phyloP scores from a whole-genome alignment of 129 eudicot genomes.

The Pseudognaphalium luteoalbum region DNA sequence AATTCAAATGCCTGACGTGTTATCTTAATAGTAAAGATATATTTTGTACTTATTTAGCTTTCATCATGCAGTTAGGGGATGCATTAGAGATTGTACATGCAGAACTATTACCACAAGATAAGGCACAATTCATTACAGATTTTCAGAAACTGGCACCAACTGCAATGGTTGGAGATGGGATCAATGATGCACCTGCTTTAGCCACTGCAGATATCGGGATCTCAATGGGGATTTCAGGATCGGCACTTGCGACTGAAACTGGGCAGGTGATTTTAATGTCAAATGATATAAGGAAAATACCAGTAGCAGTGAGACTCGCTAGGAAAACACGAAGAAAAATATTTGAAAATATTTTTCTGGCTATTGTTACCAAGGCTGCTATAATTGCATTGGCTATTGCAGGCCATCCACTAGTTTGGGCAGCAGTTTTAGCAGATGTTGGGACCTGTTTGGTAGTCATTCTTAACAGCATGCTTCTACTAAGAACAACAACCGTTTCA shows the following conservation, averaged over 20 bases:
- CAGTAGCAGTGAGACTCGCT: conserved; percentile 57
- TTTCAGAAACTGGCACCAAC: conserved; percentile 57
- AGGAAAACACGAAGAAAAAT: conserved; percentile 53
- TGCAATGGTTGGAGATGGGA: conserved; percentile 96
- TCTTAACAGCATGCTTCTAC: conserved; percentile 79
- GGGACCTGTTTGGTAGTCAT: conserved; percentile 86
- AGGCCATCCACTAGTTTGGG: conserved; percentile 92
- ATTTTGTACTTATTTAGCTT: conserved; percentile 16
- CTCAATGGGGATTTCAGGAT: conserved; percentile 95
- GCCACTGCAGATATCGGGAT: conserved; percentile 89
- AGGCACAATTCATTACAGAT: conserved; percentile 55
- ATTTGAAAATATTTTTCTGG: conserved; percentile 56
- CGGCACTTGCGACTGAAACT: conserved; percentile 91
- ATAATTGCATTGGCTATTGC: conserved; percentile 68
- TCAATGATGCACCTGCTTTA: conserved; percentile 91
- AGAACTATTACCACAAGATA: conserved; percentile 85
- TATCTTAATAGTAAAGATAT: not conserved
- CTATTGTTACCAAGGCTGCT: conserved; percentile 64
- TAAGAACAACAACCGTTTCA: conserved; percentile 29
- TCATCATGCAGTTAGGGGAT: conserved; percentile 57
- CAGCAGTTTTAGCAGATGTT: conserved; percentile 84
- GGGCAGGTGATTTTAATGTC: conserved; percentile 84
- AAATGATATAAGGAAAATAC: conserved; percentile 72
- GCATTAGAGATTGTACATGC: conserved; percentile 57
- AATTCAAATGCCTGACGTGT: not conserved